These are phyloP conservation scores for Lenwebbia sp. DNA, from an alignment of 345 rosid species.

Conservation along the genomic window DNA sequence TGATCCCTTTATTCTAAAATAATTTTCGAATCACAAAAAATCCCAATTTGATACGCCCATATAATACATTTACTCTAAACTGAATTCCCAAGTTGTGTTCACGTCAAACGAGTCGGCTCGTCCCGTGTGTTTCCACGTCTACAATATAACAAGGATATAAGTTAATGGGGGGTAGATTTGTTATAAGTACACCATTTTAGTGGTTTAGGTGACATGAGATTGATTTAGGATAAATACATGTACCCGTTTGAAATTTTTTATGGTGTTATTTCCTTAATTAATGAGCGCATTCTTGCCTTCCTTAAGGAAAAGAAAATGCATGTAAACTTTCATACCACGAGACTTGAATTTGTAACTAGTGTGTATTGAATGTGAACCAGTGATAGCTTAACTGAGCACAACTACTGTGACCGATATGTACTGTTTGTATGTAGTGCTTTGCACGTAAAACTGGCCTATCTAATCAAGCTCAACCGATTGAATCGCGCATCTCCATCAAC, in stretches of 20 bases:
- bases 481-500: no score
- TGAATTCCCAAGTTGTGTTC: no score
- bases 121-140: background rate
- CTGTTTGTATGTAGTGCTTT: background rate
- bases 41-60: fast-evolving
- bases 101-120: background rate
- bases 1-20: background rate
- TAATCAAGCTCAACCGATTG: background rate
- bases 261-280: background rate
- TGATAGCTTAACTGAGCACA: background rate
- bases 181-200: background rate
- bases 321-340: background rate
- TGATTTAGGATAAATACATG: background rate
- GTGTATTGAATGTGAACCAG: background rate
- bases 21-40: background rate
- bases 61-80: background rate
- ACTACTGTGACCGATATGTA: background rate
- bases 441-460: fast-evolving
- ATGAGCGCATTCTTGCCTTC: background rate
- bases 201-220: background rate
- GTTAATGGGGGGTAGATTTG: background rate
- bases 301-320: background rate
- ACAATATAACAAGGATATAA: background rate
- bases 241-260: background rate
- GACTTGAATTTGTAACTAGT: background rate